Evolutionary conservation across 2,329 filamentous ascomycete genomes (phyloP).

Genomic region (Colletotrichum tabaci): DNA sequence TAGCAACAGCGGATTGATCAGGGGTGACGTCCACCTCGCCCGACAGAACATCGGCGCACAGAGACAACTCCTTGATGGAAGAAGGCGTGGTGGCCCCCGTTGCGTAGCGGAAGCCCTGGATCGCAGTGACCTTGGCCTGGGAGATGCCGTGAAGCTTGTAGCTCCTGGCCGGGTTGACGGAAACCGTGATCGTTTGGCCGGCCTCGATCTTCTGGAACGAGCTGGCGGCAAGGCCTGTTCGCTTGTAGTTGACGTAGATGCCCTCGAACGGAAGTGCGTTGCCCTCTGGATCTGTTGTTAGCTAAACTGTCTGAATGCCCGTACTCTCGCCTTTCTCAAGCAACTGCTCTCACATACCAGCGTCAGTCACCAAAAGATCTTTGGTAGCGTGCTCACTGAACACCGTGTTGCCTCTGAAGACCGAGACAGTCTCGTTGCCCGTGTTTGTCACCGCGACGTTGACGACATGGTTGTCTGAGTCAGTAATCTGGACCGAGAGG

Average conservation of each 20-base stretch:
- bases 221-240: conserved; percentile 22
- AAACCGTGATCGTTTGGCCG: conserved; percentile 34
- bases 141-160: conserved; percentile 35
- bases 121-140: conserved; percentile 37
- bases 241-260: conserved; percentile 40
- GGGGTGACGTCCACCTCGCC: conserved; percentile 32
- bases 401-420: conserved; percentile 40
- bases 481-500: conserved; percentile 33
- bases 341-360: conserved; percentile 16
- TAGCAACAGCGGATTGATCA: conserved; percentile 23
- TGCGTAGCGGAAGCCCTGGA: conserved; percentile 39
- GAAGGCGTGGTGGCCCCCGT: conserved; percentile 19
- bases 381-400: conserved; percentile 40
- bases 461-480: conserved; percentile 33
- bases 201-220: conserved; percentile 39
- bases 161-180: conserved; percentile 39
- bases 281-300: conserved; percentile 18
- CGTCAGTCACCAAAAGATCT: conserved; percentile 40
- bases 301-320: not conserved
- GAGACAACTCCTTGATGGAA: conserved; percentile 19
- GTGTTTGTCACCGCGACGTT: conserved; percentile 39
- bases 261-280: conserved; percentile 37
- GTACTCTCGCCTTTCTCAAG: not conserved
- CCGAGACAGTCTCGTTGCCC: conserved; percentile 32
- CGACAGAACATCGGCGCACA: conserved; percentile 29